These are phyloP conservation scores for Backusella sp. DNA, from an alignment of 192 early-diverging fungal species.

Conservation along the genomic window DNA sequence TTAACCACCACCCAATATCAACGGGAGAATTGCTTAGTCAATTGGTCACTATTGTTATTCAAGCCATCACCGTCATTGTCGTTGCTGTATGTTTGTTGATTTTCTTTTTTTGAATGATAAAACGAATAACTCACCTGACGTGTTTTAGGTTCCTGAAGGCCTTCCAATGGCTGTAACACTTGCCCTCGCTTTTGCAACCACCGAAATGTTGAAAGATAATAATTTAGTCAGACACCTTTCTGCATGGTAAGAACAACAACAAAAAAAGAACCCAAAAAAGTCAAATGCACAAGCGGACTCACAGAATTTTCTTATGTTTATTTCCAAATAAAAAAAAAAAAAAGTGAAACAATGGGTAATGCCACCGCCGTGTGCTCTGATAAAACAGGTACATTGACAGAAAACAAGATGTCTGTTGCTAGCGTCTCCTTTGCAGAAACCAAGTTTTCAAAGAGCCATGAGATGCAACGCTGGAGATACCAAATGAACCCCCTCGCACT, in stretches of 20 bases:
- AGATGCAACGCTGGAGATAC: slow-evolving; percentile 1
- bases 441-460: background rate
- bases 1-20: slow-evolving; percentile 59
- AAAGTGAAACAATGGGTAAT: slow-evolving; percentile 79
- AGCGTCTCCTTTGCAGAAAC: slow-evolving; percentile 13
- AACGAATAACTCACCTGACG: slow-evolving; percentile 7
- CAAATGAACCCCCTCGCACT: background rate
- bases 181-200: slow-evolving; percentile 80
- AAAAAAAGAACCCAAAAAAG: background rate
- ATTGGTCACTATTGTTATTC: slow-evolving; percentile 70
- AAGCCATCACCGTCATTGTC: slow-evolving; percentile 80
- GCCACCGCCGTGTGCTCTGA: slow-evolving; percentile 83
- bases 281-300: background rate
- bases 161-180: slow-evolving; percentile 88
- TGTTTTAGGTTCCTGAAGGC: slow-evolving; percentile 63
- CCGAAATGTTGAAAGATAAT: slow-evolving; percentile 81
- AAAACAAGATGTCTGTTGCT: slow-evolving; percentile 80
- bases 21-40: slow-evolving; percentile 50
- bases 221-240: slow-evolving; percentile 81
- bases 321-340: background rate
- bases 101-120: background rate
- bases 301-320: slow-evolving; percentile 1
- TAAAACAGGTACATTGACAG: slow-evolving; percentile 88
- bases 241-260: slow-evolving; percentile 37
- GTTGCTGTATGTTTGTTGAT: slow-evolving; percentile 52